Evolutionary conservation across 1,284 basidiomycete species (phyloP), one percentile per base, ranked within the genome.

Genomic region (Ganoderma sinense): DNA sequence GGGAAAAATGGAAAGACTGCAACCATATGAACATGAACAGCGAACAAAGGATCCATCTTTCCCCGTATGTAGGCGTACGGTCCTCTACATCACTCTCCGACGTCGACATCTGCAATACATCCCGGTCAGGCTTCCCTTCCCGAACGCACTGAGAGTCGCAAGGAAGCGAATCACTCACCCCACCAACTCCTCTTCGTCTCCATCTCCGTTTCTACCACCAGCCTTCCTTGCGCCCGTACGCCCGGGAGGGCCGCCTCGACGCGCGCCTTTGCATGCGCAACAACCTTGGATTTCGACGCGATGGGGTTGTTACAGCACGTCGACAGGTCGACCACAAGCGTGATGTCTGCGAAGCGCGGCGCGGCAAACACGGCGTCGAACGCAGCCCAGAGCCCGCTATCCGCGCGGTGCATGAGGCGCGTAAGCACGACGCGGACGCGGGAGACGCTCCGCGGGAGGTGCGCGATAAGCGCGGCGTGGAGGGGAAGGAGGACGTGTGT

Each of bases 311-410:
- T 51, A 23, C 13, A 51, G 23, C 48, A 51, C 33, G n/a, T n/a
- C 4, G 65, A 61, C 33, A 62, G 29, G 39, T 66, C 58, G 6
- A 66, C 33, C 13, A 66, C 48, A n/a, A 66, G 65, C 36, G 23
- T 33, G 14, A 56, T 20, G 6, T 7, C 13, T 31, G 23, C 48
- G 23, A 66, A 66, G 23, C 33, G 36, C 59, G 7, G 14, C n/a
- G 33, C 45, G 36, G 36, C 29, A 36, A 62, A 67, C 60, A 59
- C 65, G 2, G 23, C n/a, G 40, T 67, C 65, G 51, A 67, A 62
- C 48, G 48, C 65, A 3, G 41, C 26, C 65, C 65, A 67, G 20
- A 59, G 29, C 36, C 36, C 36, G 7, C 36, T 39, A 18, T 10
- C 18, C 33, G 31, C 6, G 56, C 53, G 53, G 2, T 16, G 29